phyloP scores from a whole-genome alignment of 805 yeast species.

The Ogataea philodendri region DNA sequence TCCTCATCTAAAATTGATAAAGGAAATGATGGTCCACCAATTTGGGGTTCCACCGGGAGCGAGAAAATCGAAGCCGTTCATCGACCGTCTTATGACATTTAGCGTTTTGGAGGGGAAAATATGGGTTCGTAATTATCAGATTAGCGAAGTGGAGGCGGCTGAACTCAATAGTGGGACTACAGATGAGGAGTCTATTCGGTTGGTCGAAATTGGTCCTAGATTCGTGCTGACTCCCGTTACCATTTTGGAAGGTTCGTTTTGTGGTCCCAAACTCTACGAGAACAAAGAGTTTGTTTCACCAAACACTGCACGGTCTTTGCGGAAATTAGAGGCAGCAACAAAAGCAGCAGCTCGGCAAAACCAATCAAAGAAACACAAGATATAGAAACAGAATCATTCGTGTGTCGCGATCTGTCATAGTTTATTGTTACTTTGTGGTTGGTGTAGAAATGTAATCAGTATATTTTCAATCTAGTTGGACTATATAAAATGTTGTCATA shows the following conservation, averaged over 20 bases:
- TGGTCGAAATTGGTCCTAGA: slow-evolving; percentile 96
- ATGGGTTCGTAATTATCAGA: slow-evolving; percentile 95
- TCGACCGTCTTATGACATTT: slow-evolving; percentile 93
- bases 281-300: slow-evolving; percentile 97
- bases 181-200: slow-evolving; percentile 57
- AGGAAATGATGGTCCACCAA: slow-evolving; percentile 75
- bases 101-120: slow-evolving; percentile 89
- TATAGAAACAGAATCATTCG: too few relatives aligned
- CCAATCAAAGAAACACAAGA: slow-evolving; percentile 45
- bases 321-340: slow-evolving; percentile 73
- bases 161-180: slow-evolving; percentile 24
- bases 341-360: slow-evolving; percentile 77
- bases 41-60: slow-evolving; percentile 97
- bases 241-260: slow-evolving; percentile 92
- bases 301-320: slow-evolving; percentile 88
- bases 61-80: slow-evolving; percentile 88
- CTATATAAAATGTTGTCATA: too few relatives aligned
- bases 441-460: too few relatives aligned
- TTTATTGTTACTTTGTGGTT: too few relatives aligned
- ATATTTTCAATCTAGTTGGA: too few relatives aligned
- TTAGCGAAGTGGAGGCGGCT: slow-evolving; percentile 55
- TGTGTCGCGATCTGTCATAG: neutral
- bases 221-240: slow-evolving; percentile 89
- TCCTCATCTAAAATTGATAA: slow-evolving; percentile 67
- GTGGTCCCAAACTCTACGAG: slow-evolving; percentile 96